These are phyloP conservation scores for Lachancea sp. DNA, from an alignment of 805 yeast species.

Conservation along the genomic window DNA sequence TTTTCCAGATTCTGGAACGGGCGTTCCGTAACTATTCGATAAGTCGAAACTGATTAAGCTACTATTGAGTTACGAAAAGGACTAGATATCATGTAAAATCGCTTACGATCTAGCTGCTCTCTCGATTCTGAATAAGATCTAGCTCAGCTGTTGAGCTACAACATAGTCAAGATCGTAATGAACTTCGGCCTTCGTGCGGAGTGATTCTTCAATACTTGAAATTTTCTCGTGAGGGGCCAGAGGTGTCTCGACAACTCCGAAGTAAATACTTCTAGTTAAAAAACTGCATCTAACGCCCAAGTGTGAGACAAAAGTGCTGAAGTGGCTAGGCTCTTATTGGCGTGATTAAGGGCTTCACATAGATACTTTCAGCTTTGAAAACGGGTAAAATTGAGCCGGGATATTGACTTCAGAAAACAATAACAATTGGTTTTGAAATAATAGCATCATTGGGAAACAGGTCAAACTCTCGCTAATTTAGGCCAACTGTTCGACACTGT, in stretches of 20 bases:
- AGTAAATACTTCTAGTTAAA: background rate
- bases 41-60: no score
- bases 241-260: slow-evolving; percentile 4
- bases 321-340: background rate
- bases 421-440: background rate
- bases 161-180: no score
- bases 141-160: no score
- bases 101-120: no score
- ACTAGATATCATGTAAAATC: no score
- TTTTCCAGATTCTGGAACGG: no score
- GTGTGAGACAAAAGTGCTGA: background rate
- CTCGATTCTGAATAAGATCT: no score
- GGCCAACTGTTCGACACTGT: background rate
- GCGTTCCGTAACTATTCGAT: no score
- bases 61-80: no score
- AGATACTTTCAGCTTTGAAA: background rate
- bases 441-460: background rate
- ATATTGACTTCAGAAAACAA: background rate
- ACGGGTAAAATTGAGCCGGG: background rate
- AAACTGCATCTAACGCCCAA: background rate
- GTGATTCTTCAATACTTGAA: background rate
- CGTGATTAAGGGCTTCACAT: background rate
- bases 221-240: slow-evolving; percentile 5
- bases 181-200: background rate
- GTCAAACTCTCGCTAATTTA: background rate